Evolutionary conservation across 116 monocot genomes (phyloP), one percentile per base, ranked within the genome.

Genomic region (Thalassia testudinum): DNA sequence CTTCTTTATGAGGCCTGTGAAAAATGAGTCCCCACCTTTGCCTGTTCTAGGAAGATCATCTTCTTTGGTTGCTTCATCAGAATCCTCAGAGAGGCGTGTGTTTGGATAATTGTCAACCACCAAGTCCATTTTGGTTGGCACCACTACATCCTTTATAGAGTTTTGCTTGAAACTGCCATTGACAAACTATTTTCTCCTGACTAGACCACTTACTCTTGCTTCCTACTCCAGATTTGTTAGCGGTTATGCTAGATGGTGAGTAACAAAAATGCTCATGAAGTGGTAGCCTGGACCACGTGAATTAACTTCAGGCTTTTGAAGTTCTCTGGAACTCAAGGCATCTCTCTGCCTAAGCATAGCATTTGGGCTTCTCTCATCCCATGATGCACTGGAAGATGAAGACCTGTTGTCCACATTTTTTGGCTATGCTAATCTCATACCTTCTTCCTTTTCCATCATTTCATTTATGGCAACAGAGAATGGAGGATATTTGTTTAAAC

Each of bases 1-100:
- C 66, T 86, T 86, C 66, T 81, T 86, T 53, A 81, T 72, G 22
- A 86, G 59, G 24, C 78, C 78, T 15, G 66, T 37, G 26, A 86
- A 68, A 60, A 86, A 81, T 16, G 81, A 86, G 27, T 86, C 78
- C 22, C 75, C 75, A 42, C 69, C 66, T 48, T 77, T 77, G 26
- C 20, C 52, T 18, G 40, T 42, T 43, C 50, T 62, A 49, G 66
- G 63, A 34, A 63, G 62, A 43, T 70, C 72, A 34, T 75, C 86
- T 26, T 70, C 68, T 20, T 52, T 66, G 27, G 47, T 53, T 27
- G 37, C 50, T 8, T 77, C 78, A 54, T 43, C 66, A 21, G 77
- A 69, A 62, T 80, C 80, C 51, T 80, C 80, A 49, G 74, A 77
- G 2, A 74, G 62, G 30, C 69, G 71, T 47, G 57, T 61, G 49